phyloP scores from a whole-genome alignment of 768 basidiomycete genomes.

The Saitozyma podzolica region DNA sequence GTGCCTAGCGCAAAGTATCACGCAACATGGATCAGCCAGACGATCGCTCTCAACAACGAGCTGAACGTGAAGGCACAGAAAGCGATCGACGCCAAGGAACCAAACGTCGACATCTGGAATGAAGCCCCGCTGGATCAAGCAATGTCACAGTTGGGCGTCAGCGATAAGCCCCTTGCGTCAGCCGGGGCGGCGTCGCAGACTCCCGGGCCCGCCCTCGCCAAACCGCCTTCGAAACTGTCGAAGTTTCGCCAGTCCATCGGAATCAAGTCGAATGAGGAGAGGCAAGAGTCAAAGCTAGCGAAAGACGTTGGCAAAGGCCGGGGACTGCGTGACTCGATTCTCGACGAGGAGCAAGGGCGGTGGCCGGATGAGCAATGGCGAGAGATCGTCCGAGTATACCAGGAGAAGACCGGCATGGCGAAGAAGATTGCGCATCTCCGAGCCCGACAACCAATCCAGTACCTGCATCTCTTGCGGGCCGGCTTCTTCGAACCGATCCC shows the following conservation, averaged over 20 bases:
- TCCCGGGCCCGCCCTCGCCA: not conserved
- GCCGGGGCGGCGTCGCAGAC: no score
- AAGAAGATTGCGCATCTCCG: slow-evolving; percentile 22
- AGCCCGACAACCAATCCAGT: slow-evolving; percentile 15
- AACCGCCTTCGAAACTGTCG: not conserved
- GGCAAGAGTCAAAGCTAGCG: not conserved
- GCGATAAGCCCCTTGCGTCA: no score
- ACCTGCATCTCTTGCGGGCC: slow-evolving; percentile 22
- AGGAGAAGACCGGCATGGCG: slow-evolving; percentile 25
- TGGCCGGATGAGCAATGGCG: slow-evolving; percentile 20
- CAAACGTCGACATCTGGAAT: slow-evolving; percentile 21
- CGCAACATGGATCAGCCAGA: slow-evolving; percentile 7
- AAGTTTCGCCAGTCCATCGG: slow-evolving; percentile 8
- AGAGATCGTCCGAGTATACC: slow-evolving; percentile 19
- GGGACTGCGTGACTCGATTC: slow-evolving; percentile 9
- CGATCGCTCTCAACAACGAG: slow-evolving; percentile 22
- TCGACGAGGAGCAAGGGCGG: slow-evolving; percentile 19
- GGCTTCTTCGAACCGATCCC: slow-evolving; percentile 34
- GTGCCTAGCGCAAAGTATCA: slow-evolving; percentile 9
- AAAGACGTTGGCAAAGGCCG: slow-evolving; percentile 1
- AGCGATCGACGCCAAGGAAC: slow-evolving; percentile 20
- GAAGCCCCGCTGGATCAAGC: no score
- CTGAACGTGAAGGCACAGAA: slow-evolving; percentile 24
- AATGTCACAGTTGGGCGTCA: not conserved
- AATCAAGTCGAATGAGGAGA: slow-evolving; percentile 1